Base-by-base conservation (phyloP, 176 grass and related monocot species). In the Poa annua region DNA sequence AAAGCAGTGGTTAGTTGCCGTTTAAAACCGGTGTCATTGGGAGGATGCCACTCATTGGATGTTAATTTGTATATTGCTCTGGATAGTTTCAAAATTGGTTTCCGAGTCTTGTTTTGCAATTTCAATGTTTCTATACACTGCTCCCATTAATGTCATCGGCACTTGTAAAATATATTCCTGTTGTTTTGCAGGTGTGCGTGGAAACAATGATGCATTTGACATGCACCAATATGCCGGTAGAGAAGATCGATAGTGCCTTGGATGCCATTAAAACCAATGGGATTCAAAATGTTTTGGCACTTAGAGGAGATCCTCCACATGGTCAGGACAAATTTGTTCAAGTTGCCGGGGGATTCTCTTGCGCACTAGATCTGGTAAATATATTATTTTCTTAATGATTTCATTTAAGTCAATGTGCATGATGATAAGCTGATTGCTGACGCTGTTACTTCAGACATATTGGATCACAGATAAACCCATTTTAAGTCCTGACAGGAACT, bases 141-240 rank as follows among this genome's bases (percentile, higher is more conserved):
- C n/a, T 20, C 16, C 34, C 55, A 76, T 12, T 84, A 50, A 11
- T 85, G 62, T 80, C 19, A 7, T 51, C 0, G 16, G 56, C 55
- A 13, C 0, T 33, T 76, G 7, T 75, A 78, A 39, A 42, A 59
- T 62, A 52, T 84, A 21, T 51, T 5, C 3, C 3, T 42, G 48
- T 6, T 52, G 51, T 83, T 85, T 76, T 84, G 55, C 59, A 97
- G 94, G 80, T 97, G 4, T 97, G 94, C 3, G 94, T 97, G 54
- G 94, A 97, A 91, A 89, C 94, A 67, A 97, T 97, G 94, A 97
- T 97, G 94, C 94, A 97, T 66, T 84, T 97, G 81, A 97, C 94
- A 82, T 97, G 94, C 79, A 97, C 91, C 57, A 97, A 97, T 78
- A 97, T 97, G 94, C 94, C 89, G 38, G 78, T 97, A 42, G 94